Percentiles rank a stretch among this genome's conserved stretches.
phyloP scores from a whole-genome alignment of 352 stramenopile genomes.

The Vaucheria bursata region DNA sequence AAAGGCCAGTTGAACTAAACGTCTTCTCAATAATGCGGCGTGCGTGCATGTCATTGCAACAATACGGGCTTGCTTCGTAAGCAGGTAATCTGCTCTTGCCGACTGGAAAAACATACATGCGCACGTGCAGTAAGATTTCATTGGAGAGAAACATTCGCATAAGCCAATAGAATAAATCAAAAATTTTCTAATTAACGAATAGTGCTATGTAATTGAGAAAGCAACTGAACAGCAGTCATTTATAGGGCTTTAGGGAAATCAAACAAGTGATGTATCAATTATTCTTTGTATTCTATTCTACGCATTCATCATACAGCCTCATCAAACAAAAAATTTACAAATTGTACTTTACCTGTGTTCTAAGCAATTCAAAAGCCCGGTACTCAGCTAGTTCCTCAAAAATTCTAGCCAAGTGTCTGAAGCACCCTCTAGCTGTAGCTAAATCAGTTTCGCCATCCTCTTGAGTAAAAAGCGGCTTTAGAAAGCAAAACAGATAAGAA shows the following conservation, averaged over 20 bases:
- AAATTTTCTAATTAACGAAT: no score
- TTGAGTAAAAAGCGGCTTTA: slow-evolving; percentile 19
- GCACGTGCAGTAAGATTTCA: no score
- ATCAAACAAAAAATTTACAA: no score
- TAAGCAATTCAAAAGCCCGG: slow-evolving; percentile 86
- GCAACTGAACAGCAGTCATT: no score
- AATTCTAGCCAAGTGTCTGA: slow-evolving; percentile 62
- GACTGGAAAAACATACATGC: no score
- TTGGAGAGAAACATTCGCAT: no score
- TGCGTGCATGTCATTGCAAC: slow-evolving; percentile 92
- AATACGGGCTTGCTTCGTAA: slow-evolving; percentile 82
- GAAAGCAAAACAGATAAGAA: background rate
- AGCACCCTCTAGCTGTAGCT: slow-evolving; percentile 39
- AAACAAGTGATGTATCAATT: no score
- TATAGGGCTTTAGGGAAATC: no score
- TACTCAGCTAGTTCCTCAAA: slow-evolving; percentile 86
- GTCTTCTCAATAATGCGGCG: slow-evolving; percentile 70
- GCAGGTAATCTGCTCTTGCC: slow-evolving; percentile 76
- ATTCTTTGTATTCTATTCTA: no score
- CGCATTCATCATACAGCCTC: no score
- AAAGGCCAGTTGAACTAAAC: slow-evolving; percentile 73
- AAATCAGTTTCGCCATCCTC: slow-evolving; percentile 31
- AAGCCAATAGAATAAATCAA: no score
- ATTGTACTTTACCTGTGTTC: slow-evolving; percentile 57
- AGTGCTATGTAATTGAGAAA: no score